These are phyloP conservation scores for Aspergillus panamensis DNA, from an alignment of 495 filamentous ascomycete species.

Conservation along the genomic window DNA sequence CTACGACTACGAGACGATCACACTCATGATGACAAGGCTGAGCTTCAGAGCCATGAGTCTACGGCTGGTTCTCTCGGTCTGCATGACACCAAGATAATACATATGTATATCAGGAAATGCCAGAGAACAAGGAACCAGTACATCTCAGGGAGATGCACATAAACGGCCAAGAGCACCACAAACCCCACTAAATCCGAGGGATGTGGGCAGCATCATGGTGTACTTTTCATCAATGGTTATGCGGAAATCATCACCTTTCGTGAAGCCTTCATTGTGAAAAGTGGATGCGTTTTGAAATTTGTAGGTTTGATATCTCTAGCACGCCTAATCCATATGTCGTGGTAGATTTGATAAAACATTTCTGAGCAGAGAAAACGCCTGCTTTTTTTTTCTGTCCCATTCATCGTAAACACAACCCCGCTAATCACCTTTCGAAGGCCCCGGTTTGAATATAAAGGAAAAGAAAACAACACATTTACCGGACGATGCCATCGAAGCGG, in stretches of 20 bases:
- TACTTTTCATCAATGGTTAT: constrained; percentile 49
- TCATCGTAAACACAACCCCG: constrained; percentile 41
- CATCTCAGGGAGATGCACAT: background rate
- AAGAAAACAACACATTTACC: constrained; percentile 53
- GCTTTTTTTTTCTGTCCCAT: constrained; percentile 34
- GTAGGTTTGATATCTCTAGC: constrained; percentile 42
- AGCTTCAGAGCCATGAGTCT: too few relatives aligned
- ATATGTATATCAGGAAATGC: too few relatives aligned
- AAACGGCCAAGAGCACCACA: background rate
- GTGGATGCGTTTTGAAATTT: constrained; percentile 36
- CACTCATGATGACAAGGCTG: too few relatives aligned
- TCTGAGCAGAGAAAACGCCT: constrained; percentile 26
- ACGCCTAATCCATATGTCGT: constrained; percentile 45
- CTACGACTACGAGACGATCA: too few relatives aligned
- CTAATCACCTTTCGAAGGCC: constrained; percentile 19
- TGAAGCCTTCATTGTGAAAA: constrained; percentile 52
- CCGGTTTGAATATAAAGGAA: background rate
- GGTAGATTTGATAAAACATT: constrained; percentile 33
- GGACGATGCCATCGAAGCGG: constrained; percentile 96
- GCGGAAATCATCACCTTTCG: constrained; percentile 46
- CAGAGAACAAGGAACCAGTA: too few relatives aligned
- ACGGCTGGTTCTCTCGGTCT: too few relatives aligned
- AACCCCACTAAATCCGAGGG: background rate
- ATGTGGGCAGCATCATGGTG: constrained; percentile 19
- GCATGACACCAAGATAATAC: too few relatives aligned